These are phyloP conservation scores for Aspergillus ibericus DNA, from an alignment of 2,329 filamentous ascomycete species.

Conservation along the genomic window DNA sequence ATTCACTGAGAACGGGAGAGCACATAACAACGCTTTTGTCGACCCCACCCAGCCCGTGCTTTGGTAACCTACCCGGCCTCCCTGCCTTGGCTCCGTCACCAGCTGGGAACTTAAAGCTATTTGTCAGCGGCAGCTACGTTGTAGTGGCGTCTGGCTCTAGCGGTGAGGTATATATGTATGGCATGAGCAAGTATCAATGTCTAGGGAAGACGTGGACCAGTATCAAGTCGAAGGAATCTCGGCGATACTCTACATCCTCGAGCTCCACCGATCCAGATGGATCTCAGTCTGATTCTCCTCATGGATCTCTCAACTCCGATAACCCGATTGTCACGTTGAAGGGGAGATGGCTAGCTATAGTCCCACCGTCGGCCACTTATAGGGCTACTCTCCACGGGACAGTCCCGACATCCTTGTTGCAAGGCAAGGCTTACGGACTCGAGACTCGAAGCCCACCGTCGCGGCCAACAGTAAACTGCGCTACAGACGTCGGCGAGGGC, in stretches of 20 bases:
- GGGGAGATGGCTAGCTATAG: conserved; percentile 49
- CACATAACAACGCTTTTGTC: conserved; percentile 72
- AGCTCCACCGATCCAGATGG: conserved; percentile 47
- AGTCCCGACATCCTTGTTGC: conserved; percentile 38
- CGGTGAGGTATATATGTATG: conserved; percentile 84
- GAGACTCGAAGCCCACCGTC: conserved; percentile 45
- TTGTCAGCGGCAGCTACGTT: conserved; percentile 70
- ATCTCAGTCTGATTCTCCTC: conserved; percentile 40
- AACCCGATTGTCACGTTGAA: conserved; percentile 45
- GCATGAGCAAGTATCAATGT: conserved; percentile 57
- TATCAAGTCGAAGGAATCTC: conserved; percentile 58
- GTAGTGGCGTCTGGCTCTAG: conserved; percentile 76
- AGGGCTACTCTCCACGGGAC: conserved; percentile 42
- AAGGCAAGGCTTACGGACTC: conserved; percentile 41
- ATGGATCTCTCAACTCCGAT: conserved; percentile 29
- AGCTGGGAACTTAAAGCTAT: conserved; percentile 70
- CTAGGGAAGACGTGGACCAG: conserved; percentile 91
- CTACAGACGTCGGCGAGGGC: conserved; percentile 48
- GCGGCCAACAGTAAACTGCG: conserved; percentile 45
- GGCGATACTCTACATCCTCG: conserved; percentile 49
- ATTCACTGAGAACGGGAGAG: conserved; percentile 75
- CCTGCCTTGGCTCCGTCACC: conserved; percentile 69
- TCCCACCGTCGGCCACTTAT: conserved; percentile 43
- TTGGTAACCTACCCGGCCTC: conserved; percentile 57
- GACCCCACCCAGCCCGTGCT: conserved; percentile 64